These are phyloP conservation scores for Didymella exigua DNA, from an alignment of 2,329 filamentous ascomycete genomes.

Conservation along the genomic window DNA sequence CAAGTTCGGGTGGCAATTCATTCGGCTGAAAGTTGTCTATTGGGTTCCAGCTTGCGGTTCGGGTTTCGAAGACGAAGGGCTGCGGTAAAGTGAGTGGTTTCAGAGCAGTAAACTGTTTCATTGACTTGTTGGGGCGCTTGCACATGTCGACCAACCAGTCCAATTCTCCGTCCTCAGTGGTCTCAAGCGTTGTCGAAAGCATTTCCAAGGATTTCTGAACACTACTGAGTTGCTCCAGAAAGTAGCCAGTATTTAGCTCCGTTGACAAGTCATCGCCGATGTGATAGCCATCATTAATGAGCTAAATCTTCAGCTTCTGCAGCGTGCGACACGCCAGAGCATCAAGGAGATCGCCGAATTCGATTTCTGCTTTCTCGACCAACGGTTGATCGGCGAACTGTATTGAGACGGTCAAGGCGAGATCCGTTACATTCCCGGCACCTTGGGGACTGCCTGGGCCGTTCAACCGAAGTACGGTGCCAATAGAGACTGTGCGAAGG, in stretches of 20 bases:
- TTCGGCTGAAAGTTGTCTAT: background rate
- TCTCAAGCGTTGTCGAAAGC: slow-evolving; percentile 23
- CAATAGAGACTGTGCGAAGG: slow-evolving; percentile 22
- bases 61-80: slow-evolving; percentile 19
- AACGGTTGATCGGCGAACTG: slow-evolving; percentile 25
- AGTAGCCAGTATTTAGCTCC: slow-evolving; percentile 18
- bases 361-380: slow-evolving; percentile 20
- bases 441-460: slow-evolving; percentile 29
- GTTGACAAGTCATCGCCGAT: slow-evolving; percentile 19
- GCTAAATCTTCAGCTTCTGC: slow-evolving; percentile 20
- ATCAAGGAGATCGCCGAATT: slow-evolving; percentile 27
- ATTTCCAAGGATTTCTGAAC: slow-evolving; percentile 17
- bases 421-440: slow-evolving; percentile 19
- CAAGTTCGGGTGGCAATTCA: slow-evolving; percentile 23
- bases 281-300: slow-evolving; percentile 27
- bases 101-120: slow-evolving; percentile 17
- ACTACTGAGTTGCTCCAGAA: slow-evolving; percentile 22
- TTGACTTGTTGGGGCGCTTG: slow-evolving; percentile 11
- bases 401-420: slow-evolving; percentile 22
- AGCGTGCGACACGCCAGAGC: slow-evolving; percentile 25
- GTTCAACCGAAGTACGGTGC: slow-evolving; percentile 27
- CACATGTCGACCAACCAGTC: slow-evolving; percentile 23
- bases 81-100: slow-evolving; percentile 23
- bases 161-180: slow-evolving; percentile 16
- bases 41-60: background rate